Evolutionary conservation across 768 basidiomycete species (phyloP).

Genomic region (Podaxis rugospora): DNA sequence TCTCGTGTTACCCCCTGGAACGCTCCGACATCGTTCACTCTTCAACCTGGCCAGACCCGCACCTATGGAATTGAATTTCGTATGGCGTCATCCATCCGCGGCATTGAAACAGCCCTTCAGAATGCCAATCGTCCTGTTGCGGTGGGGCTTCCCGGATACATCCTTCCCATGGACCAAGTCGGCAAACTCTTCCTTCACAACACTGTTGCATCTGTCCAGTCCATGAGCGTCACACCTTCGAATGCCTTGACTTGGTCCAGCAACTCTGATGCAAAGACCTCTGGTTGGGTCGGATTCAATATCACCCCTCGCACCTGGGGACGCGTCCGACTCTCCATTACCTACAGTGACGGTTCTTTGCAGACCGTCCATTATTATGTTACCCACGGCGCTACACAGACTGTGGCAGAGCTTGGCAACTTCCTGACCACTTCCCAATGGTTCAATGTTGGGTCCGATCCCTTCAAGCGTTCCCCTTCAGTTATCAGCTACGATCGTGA

Average conservation of each 20-base stretch:
- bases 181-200: conserved; percentile 51
- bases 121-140: conserved; percentile 41
- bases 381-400: conserved; percentile 40
- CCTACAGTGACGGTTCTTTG: conserved; percentile 44
- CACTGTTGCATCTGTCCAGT: conserved; percentile 31
- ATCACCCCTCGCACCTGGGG: conserved; percentile 43
- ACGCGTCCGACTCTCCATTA: conserved; percentile 43
- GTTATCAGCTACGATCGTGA: conserved; percentile 52
- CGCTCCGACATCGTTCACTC: conserved; percentile 40
- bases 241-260: conserved; percentile 42
- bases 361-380: conserved; percentile 53
- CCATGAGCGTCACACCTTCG: conserved; percentile 38
- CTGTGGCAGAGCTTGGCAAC: conserved; percentile 44
- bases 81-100: conserved; percentile 45
- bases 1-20: conserved; percentile 49
- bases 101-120: conserved; percentile 41
- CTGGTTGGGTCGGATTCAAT: conserved; percentile 43
- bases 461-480: conserved; percentile 49
- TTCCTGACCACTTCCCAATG: conserved; percentile 53
- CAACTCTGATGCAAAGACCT: conserved; percentile 37
- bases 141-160: conserved; percentile 49
- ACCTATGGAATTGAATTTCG: conserved; percentile 52
- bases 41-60: conserved; percentile 42
- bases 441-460: conserved; percentile 45
- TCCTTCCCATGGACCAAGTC: conserved; percentile 42